Base-by-base conservation (phyloP, 352 stramenopile genomes). In the Globisporangium cylindrosporum region DNA sequence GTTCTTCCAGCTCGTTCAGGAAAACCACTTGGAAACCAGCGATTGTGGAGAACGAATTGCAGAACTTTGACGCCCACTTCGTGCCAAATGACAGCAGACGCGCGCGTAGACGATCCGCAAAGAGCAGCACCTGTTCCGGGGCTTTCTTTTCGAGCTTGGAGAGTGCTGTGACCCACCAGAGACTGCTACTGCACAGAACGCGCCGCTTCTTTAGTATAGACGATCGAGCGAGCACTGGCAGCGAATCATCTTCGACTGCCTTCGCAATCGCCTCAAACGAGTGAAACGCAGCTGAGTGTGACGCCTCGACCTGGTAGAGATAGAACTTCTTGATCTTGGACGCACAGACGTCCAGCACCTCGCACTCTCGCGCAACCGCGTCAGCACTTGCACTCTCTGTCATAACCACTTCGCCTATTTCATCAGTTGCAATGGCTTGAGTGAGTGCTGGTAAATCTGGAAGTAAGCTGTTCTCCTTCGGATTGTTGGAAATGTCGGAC, bases 131-230 rank as follows among this genome's bases (percentile, higher is more conserved):
- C 20, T 72, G 64, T 12, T 73, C 63, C 0, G 70, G 57, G 2
- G 69, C 62, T 10, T 62, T 64, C 20, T 67, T 59, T 41, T 87
- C 71, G 2, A 90, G 62, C 0, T 76, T 54, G 5, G 66, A 62
- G 22, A 91, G 63, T 22, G 78, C 81, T 7, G 80, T 64, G 18
- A 74, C 72, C 82, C 82, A 91, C 82, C 82, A 91, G 14, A 68
- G 62, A 12, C 69, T 76, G 0, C 70, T 60, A 9, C 68, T 76
- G 56, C 79, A 91, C 25, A 91, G 51, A 62, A 81, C 64, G 49
- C 57, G 56, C 20, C 57, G 32, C 58, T 67, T 51, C 6, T 51
- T 51, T 8, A 7, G 18, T 22, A 8, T 0, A 4, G 54, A 53
- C 24, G 22, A 53, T 22, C 43, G 22, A 58, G 36, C n/a, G 9